Evolutionary conservation across 139 green algal genomes (phyloP).

Genomic region (Closterium sp.): DNA sequence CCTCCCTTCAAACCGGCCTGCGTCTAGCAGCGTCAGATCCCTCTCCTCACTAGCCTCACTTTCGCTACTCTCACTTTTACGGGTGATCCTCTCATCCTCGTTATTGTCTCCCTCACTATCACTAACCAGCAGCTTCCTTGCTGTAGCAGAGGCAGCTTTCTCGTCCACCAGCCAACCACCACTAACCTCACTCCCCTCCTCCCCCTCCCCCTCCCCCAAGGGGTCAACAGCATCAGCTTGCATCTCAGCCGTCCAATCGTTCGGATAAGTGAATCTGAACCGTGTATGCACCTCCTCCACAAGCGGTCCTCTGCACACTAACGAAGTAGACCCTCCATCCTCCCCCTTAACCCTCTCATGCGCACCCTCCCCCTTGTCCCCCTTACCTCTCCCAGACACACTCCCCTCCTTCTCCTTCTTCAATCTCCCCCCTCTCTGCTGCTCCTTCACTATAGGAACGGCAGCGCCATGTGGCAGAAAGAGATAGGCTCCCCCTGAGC

Average conservation of each 20-base stretch:
- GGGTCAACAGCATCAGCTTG: background rate
- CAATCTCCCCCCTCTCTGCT: background rate
- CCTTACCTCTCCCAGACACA: background rate
- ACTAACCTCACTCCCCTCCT: too few relatives aligned
- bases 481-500: conserved; percentile 32
- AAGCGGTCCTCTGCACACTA: conserved; percentile 18
- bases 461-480: conserved; percentile 21
- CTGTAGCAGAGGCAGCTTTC: background rate
- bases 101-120: background rate
- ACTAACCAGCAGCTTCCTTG: background rate
- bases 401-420: background rate
- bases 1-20: too few relatives aligned
- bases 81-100: background rate
- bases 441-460: background rate
- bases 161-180: too few relatives aligned
- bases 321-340: background rate
- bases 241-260: background rate
- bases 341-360: background rate
- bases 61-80: too few relatives aligned
- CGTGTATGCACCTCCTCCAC: conserved; percentile 29
- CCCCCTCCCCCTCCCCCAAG: background rate
- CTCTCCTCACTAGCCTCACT: too few relatives aligned
- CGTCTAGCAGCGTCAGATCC: too few relatives aligned
- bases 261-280: background rate
- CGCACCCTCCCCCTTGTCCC: background rate